A percentile compares a stretch with the other conserved stretches of the same genome.
Evolutionary conservation across 306 rosid genomes (phyloP).

Genomic region (Trichosanthes cucumerina): DNA sequence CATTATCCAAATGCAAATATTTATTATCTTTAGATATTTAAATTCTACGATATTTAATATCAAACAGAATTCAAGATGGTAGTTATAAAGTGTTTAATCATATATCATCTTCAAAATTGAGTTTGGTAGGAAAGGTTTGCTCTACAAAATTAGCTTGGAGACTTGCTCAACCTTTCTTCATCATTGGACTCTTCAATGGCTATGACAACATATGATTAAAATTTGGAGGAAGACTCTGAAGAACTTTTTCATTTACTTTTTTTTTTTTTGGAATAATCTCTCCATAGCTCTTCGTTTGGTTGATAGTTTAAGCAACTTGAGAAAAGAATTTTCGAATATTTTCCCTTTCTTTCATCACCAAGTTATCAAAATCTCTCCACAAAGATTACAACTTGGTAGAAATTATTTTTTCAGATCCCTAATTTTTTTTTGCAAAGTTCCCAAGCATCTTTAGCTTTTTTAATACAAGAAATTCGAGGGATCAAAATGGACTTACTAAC

Average conservation of each 20-base stretch:
- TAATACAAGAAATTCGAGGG: not conserved
- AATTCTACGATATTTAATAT: too few relatives aligned
- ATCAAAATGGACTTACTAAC: not conserved
- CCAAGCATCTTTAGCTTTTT: not conserved
- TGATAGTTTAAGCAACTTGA: not conserved
- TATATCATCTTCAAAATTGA: not conserved
- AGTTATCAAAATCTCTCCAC: not conserved
- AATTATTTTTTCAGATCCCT: not conserved
- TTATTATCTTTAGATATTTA: too few relatives aligned
- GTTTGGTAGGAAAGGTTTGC: not conserved
- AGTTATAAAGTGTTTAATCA: too few relatives aligned
- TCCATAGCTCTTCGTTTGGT: not conserved
- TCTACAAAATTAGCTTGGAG: not conserved
- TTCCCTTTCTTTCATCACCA: not conserved
- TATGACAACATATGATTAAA: not conserved
- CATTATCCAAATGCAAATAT: too few relatives aligned
- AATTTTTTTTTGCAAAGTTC: not conserved
- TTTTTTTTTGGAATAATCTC: not conserved
- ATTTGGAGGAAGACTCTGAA: not conserved
- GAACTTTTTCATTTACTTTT: not conserved
- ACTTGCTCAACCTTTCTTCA: not conserved
- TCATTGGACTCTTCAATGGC: slow-evolving; percentile 1
- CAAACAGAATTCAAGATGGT: too few relatives aligned
- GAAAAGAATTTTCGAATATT: not conserved
- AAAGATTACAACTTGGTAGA: not conserved